phyloP scores from a whole-genome alignment of 2,329 filamentous ascomycete genomes.

The Aspergillus jensenii region DNA sequence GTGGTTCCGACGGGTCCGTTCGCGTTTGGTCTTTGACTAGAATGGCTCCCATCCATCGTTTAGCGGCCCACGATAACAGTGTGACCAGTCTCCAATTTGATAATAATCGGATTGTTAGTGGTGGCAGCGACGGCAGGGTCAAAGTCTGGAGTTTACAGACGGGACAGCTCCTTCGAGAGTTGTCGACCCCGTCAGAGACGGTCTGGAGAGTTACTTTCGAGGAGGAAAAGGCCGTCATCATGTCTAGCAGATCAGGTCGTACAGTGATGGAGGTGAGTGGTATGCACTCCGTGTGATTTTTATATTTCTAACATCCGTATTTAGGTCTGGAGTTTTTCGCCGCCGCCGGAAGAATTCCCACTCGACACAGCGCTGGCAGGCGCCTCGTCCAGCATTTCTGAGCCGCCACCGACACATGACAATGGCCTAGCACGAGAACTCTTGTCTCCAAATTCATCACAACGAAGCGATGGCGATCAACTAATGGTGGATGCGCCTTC shows the following conservation, averaged over 20 bases:
- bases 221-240: slow-evolving; percentile 95
- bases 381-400: slow-evolving; percentile 35
- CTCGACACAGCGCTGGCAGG: slow-evolving; percentile 28
- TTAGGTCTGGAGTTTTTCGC: slow-evolving; percentile 93
- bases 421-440: slow-evolving; percentile 24
- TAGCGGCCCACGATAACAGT: slow-evolving; percentile 97
- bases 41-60: slow-evolving; percentile 86
- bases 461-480: slow-evolving; percentile 31
- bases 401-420: slow-evolving; percentile 20
- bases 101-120: slow-evolving; percentile 90
- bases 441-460: slow-evolving; percentile 27
- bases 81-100: slow-evolving; percentile 98
- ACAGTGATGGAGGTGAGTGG: slow-evolving; percentile 93
- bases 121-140: slow-evolving; percentile 93
- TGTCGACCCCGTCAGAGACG: slow-evolving; percentile 87
- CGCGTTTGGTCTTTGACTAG: slow-evolving; percentile 92
- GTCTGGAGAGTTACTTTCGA: slow-evolving; percentile 99
- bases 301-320: background rate
- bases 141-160: slow-evolving; percentile 98
- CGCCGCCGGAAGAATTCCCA: slow-evolving; percentile 53
- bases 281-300: background rate
- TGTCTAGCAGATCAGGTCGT: slow-evolving; percentile 78
- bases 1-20: slow-evolving; percentile 93
- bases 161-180: slow-evolving; percentile 83
- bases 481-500: slow-evolving; percentile 35